Evolutionary conservation across 495 filamentous ascomycete genomes (phyloP).

Genomic region (Talaromyces nanjingensis): DNA sequence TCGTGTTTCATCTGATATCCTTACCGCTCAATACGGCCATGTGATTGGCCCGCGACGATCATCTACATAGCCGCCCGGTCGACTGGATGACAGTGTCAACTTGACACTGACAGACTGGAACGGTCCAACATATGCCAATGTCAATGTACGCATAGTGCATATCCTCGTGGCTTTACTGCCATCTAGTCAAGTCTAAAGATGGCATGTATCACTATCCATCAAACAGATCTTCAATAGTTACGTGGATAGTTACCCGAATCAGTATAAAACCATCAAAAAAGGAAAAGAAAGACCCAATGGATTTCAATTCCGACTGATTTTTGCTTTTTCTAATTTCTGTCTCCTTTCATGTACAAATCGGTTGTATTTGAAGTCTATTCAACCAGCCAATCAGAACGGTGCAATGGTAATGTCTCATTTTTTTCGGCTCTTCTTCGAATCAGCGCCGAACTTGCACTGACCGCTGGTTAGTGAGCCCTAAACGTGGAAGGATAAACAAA

Average conservation of each 20-base stretch:
- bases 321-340: neutral
- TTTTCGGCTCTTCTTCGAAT: neutral
- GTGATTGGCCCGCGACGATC: neutral
- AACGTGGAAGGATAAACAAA: neutral
- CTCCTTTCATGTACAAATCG: neutral
- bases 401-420: neutral
- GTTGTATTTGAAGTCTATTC: neutral
- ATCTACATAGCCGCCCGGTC: neutral
- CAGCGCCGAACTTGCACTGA: neutral
- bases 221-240: neutral
- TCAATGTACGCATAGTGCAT: conserved; percentile 1
- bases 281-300: neutral
- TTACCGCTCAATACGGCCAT: conserved; percentile 3
- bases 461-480: neutral
- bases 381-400: neutral
- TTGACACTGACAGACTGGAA: neutral
- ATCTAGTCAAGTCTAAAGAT: neutral
- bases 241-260: neutral
- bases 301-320: neutral
- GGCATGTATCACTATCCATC: neutral
- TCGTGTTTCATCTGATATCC: neutral
- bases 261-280: neutral
- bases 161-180: neutral
- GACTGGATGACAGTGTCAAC: neutral
- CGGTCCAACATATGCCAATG: conserved; percentile 1